Evolutionary conservation across 225 moss, liverwort and hornwort species (phyloP).

Genomic region (Ulota crispa): DNA sequence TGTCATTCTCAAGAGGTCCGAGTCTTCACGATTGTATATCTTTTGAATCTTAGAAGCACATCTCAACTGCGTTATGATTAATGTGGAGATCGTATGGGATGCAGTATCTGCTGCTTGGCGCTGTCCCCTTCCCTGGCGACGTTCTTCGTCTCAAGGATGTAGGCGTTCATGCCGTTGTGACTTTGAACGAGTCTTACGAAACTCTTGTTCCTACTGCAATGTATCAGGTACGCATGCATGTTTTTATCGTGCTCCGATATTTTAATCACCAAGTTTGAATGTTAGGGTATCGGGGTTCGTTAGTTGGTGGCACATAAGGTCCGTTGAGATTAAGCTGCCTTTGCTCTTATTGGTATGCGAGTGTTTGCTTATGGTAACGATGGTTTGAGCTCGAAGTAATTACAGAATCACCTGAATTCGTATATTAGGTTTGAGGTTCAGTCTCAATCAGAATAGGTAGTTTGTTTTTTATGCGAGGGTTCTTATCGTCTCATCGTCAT

Average conservation of each 20-base stretch:
- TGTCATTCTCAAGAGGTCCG: neutral
- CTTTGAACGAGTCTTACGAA: conserved; percentile 91
- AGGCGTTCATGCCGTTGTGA: conserved; percentile 87
- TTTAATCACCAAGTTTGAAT: neutral
- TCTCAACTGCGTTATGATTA: neutral
- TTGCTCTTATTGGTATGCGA: neutral
- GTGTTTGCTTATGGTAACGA: neutral
- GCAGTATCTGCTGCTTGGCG: conserved; percentile 83
- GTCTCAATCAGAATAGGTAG: neutral
- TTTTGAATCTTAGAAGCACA: neutral
- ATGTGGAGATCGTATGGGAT: conserved; percentile 1
- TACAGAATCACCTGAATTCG: neutral
- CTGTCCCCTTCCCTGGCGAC: conserved; percentile 94
- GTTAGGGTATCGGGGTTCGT: neutral
- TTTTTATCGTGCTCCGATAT: neutral
- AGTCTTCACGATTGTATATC: neutral
- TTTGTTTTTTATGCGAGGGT: neutral
- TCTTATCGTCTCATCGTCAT: neutral
- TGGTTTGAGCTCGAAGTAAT: neutral
- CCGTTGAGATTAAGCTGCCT: neutral
- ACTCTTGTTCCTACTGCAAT: conserved; percentile 84
- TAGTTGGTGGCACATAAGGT: neutral
- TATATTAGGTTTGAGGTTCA: neutral
- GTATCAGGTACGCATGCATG: conserved; percentile 66
- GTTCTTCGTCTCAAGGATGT: conserved; percentile 83